phyloP scores from a whole-genome alignment of 345 rosid genomes.

The Tarenaya hassleriana region DNA sequence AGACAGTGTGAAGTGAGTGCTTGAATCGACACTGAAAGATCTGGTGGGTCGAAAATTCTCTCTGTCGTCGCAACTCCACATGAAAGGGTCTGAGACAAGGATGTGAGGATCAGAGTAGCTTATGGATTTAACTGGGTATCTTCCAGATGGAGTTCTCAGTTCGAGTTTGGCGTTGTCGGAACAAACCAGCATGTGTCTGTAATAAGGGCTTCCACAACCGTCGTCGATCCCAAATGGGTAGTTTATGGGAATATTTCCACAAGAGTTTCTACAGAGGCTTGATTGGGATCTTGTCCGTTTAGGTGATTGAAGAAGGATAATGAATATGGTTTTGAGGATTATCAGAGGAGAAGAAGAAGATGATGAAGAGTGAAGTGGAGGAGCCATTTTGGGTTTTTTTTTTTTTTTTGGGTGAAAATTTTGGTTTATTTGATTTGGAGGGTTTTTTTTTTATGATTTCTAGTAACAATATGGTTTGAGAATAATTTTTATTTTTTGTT shows the following conservation, averaged over 20 bases:
- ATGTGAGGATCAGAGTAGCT: conserved; percentile 82
- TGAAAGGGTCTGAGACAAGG: conserved; percentile 61
- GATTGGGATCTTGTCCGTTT: conserved; percentile 34
- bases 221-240: conserved; percentile 81
- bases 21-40: conserved; percentile 80
- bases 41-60: conserved; percentile 63
- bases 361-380: conserved; percentile 19
- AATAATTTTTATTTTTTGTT: conserved; percentile 10
- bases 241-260: conserved; percentile 59
- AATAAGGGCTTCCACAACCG: conserved; percentile 87
- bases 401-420: conserved; percentile 2
- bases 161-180: conserved; percentile 48
- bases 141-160: conserved; percentile 79
- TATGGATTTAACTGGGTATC: conserved; percentile 59
- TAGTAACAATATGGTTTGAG: no score
- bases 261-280: conserved; percentile 53
- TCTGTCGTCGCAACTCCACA: conserved; percentile 82
- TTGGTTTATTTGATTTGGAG: conserved; percentile 1
- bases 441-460: no score
- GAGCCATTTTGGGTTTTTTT: conserved; percentile 18
- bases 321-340: not conserved
- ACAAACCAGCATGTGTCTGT: conserved; percentile 72
- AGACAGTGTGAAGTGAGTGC: conserved; percentile 73
- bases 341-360: conserved; percentile 14
- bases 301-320: conserved; percentile 14